These are phyloP conservation scores for Oxyria digyna DNA, from an alignment of 148 eudicot species.

Conservation along the genomic window DNA sequence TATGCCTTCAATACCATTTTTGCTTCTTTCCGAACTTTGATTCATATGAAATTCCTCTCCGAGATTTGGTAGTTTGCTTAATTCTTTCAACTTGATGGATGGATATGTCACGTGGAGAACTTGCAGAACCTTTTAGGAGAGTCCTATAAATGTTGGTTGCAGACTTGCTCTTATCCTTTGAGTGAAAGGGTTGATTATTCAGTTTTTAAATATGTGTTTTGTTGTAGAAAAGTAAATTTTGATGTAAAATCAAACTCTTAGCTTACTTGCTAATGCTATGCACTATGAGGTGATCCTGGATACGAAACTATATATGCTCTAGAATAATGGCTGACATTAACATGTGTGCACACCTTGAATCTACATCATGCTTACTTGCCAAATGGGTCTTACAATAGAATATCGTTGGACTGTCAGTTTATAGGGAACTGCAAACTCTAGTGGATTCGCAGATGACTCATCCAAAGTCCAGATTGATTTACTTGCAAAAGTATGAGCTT, in stretches of 20 bases:
- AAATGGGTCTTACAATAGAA: neutral
- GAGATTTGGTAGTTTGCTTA: neutral
- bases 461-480: neutral
- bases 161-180: neutral
- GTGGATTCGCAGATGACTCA: neutral
- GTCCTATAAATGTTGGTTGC: neutral
- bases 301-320: neutral
- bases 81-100: neutral
- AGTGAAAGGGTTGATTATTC: neutral
- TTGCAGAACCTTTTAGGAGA: neutral
- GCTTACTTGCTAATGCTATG: neutral
- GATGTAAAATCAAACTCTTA: neutral
- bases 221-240: neutral
- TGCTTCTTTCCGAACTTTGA: neutral
- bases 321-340: neutral
- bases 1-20: neutral
- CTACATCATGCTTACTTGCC: neutral
- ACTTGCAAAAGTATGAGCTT: neutral
- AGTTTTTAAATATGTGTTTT: neutral
- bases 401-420: neutral
- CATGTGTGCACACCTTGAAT: neutral
- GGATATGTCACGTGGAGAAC: neutral
- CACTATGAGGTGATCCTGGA: neutral
- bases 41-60: neutral
- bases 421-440: neutral